phyloP scores from a whole-genome alignment of 495 filamentous ascomycete species.

The Penicillium mononematosum region DNA sequence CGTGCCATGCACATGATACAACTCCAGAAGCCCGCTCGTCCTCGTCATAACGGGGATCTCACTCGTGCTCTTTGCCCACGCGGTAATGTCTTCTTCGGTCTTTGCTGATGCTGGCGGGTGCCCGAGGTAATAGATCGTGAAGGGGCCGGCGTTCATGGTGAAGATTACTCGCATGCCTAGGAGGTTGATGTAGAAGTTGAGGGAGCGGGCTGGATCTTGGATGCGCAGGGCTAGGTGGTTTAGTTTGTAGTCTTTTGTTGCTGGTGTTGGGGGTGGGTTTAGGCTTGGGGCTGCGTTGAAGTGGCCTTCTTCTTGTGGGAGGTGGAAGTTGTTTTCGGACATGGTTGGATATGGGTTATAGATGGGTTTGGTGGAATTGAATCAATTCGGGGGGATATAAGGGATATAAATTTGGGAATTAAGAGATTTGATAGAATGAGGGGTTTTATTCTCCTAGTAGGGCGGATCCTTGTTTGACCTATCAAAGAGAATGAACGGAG shows the following conservation, averaged over 20 bases:
- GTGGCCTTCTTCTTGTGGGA: constrained; percentile 24
- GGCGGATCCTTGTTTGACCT: not conserved
- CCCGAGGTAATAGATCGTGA: constrained; percentile 46
- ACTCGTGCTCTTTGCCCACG: constrained; percentile 29
- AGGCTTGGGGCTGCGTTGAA: constrained; percentile 32
- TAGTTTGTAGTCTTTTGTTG: constrained; percentile 43
- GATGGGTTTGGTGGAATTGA: not conserved
- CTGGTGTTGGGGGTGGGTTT: constrained; percentile 27
- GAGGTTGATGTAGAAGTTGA: constrained; percentile 47
- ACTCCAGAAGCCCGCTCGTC: constrained; percentile 36
- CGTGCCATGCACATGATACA: constrained; percentile 38
- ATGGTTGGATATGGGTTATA: not conserved
- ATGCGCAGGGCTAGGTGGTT: constrained; percentile 49
- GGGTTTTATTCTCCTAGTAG: not conserved
- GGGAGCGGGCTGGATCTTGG: constrained; percentile 35
- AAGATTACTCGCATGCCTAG: constrained; percentile 51
- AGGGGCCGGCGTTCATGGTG: constrained; percentile 45
- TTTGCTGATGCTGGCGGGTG: constrained; percentile 30
- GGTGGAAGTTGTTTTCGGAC: constrained; percentile 14
- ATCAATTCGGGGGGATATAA: not conserved
- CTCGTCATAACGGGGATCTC: constrained; percentile 28
- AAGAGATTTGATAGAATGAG: constrained; percentile 1
- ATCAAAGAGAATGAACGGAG: not conserved
- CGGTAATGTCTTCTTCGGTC: constrained; percentile 19
- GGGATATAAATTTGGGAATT: not conserved